Conservation (phyloP, 768 basidiomycete species). For the Kwoniella heveanensis region DNA sequence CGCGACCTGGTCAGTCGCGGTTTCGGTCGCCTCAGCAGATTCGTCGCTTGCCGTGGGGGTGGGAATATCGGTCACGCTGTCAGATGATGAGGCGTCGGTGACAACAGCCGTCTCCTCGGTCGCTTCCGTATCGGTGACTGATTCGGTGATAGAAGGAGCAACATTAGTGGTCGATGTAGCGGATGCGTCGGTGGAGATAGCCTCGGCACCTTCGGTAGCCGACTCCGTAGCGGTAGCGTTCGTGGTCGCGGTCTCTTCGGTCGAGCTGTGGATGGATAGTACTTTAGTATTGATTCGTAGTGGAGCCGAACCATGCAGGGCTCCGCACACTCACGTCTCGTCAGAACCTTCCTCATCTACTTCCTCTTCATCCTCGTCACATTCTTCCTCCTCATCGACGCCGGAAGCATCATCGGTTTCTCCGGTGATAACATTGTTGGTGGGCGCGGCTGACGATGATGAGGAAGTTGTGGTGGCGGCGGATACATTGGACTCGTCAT, state of each 20-base stretch:
- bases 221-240: not conserved
- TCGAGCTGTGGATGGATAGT: not conserved
- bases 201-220: not conserved
- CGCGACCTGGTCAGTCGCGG: not conserved
- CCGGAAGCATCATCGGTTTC: not conserved
- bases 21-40: not conserved
- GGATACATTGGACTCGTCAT: conserved; percentile 22
- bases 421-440: not conserved
- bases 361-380: conserved; percentile 1
- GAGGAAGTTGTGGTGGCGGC: not conserved
- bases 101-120: conserved; percentile 2
- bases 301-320: not conserved
- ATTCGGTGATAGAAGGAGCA: conserved; percentile 8
- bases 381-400: not conserved
- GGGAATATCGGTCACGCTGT: not conserved
- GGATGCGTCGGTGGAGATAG: not conserved
- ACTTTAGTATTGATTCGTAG: not conserved
- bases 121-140: not conserved
- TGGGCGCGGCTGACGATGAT: conserved; percentile 11
- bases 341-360: conserved; percentile 16
- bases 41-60: not conserved
- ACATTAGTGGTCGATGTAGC: conserved; percentile 10
- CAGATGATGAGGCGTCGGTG: conserved; percentile 4
- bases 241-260: not conserved
- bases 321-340: conserved; percentile 6